These are phyloP conservation scores for Yamadazyma dendronema DNA, from an alignment of 1,139 yeast genomes.

Conservation along the genomic window DNA sequence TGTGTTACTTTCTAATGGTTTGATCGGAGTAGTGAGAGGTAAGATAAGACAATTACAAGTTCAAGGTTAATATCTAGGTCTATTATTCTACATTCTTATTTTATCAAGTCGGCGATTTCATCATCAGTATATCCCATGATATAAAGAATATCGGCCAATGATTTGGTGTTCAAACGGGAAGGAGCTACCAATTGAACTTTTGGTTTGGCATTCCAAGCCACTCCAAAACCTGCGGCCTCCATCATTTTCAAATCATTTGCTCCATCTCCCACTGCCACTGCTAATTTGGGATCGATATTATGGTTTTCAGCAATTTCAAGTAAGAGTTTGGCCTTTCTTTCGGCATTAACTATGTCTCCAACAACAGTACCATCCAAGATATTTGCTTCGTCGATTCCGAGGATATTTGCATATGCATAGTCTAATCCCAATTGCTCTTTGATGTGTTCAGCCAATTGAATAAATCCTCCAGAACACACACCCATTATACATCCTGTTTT, in stretches of 20 bases:
- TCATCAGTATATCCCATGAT: conserved; percentile 72
- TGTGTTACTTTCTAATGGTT: conserved; percentile 73
- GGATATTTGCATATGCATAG: conserved; percentile 83
- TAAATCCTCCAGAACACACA: conserved; percentile 93
- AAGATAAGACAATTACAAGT: conserved; percentile 23
- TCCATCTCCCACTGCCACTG: conserved; percentile 95
- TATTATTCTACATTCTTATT: conserved; percentile 13
- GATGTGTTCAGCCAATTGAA: conserved; percentile 80
- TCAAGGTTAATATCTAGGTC: conserved; percentile 3
- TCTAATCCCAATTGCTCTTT: conserved; percentile 69
- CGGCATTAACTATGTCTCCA: conserved; percentile 87
- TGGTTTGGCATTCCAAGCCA: conserved; percentile 98
- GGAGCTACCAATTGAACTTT: conserved; percentile 84
- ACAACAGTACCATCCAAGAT: conserved; percentile 50
- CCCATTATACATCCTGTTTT: conserved; percentile 68
- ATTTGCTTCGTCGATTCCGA: conserved; percentile 54
- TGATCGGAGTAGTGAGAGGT: conserved; percentile 78
- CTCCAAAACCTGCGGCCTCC: conserved; percentile 88
- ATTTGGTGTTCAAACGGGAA: conserved; percentile 66
- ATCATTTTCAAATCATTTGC: conserved; percentile 95
- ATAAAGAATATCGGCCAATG: conserved; percentile 72
- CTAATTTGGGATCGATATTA: conserved; percentile 50
- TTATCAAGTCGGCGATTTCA: conserved; percentile 35
- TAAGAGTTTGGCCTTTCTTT: conserved; percentile 73
- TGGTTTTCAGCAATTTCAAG: conserved; percentile 65